A percentile compares a stretch with the other conserved stretches of the same genome.
Conservation (phyloP, 1,139 yeast genomes). For the Wickerhamomyces sp. region DNA sequence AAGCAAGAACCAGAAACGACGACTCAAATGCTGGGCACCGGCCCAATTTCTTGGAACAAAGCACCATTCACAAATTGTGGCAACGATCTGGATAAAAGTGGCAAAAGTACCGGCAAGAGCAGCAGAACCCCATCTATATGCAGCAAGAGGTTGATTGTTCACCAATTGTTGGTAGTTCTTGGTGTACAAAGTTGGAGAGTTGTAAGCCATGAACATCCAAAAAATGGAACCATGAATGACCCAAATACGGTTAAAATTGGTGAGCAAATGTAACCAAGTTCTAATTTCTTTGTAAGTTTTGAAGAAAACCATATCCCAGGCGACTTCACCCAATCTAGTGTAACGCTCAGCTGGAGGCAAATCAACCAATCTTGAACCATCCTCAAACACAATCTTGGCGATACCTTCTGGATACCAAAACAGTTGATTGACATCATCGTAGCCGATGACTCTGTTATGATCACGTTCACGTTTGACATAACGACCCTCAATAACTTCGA, state of each 20-base stretch:
- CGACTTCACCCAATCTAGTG: conserved; percentile 84
- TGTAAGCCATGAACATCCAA: conserved; percentile 94
- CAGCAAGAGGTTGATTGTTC: conserved; percentile 80
- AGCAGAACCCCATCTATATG: conserved; percentile 87
- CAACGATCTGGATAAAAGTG: conserved; percentile 70
- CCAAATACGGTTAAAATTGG: conserved; percentile 98
- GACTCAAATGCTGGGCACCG: conserved; percentile 94
- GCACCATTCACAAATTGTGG: conserved; percentile 90
- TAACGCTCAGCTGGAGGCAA: conserved; percentile 87
- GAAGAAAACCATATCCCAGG: conserved; percentile 89
- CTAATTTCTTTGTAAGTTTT: conserved; percentile 95
- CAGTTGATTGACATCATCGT: conserved; percentile 96
- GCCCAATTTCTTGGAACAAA: conserved; percentile 99
- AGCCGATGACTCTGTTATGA: conserved; percentile 91
- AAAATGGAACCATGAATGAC: conserved; percentile 81
- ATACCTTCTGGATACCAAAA: conserved; percentile 99
- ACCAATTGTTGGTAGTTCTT: conserved; percentile 76
- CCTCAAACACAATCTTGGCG: conserved; percentile 84
- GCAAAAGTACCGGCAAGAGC: conserved; percentile 94
- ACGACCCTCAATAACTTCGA: conserved; percentile 90
- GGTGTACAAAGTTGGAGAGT: conserved; percentile 89
- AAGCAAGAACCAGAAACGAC: conserved; percentile 76
- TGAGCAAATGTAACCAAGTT: conserved; percentile 95
- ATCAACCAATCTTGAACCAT: conserved; percentile 88
- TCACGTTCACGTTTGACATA: conserved; percentile 96